Percentiles rank a stretch among this genome's conserved stretches.
Conservation (phyloP, 2,329 filamentous ascomycete species). For the Pyrenophora graminea region DNA sequence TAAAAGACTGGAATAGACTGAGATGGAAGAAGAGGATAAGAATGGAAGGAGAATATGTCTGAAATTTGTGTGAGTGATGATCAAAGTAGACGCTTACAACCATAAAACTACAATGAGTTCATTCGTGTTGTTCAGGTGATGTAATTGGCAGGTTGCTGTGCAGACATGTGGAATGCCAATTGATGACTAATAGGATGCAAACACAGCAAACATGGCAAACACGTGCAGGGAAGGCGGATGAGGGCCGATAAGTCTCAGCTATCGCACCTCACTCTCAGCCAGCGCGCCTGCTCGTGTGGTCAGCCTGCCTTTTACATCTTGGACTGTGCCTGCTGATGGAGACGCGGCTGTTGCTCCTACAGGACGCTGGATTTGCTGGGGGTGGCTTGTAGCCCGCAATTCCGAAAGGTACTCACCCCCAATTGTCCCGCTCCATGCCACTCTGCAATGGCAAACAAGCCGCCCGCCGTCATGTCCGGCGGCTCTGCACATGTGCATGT, state of each 20-base stretch:
- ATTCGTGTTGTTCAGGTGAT: too few relatives aligned
- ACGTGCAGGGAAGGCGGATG: conserved; percentile 13
- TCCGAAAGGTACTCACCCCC: conserved; percentile 20
- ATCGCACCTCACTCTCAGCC: conserved; percentile 18
- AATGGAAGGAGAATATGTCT: too few relatives aligned
- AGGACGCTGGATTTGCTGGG: conserved; percentile 41
- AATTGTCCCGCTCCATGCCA: conserved; percentile 22
- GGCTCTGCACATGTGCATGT: conserved; percentile 17
- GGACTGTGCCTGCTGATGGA: conserved; percentile 42
- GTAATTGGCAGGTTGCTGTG: too few relatives aligned
- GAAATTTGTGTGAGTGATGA: too few relatives aligned
- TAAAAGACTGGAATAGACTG: too few relatives aligned
- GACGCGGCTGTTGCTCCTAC: conserved; percentile 36
- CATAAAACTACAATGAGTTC: too few relatives aligned
- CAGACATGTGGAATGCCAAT: too few relatives aligned
- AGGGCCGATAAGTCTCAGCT: conserved; percentile 12
- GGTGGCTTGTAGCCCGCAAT: conserved; percentile 36
- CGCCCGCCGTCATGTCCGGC: conserved; percentile 25
- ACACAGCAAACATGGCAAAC: conserved; percentile 21
- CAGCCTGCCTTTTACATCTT: conserved; percentile 15
- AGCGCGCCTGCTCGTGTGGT: conserved; percentile 18
- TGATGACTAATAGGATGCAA: conserved; percentile 13
- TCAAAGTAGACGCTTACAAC: too few relatives aligned
- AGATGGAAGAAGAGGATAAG: too few relatives aligned
- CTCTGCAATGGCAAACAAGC: conserved; percentile 26